Conservation (phyloP, 192 early-diverging fungal genomes). For the Paraglomus brasilianum region DNA sequence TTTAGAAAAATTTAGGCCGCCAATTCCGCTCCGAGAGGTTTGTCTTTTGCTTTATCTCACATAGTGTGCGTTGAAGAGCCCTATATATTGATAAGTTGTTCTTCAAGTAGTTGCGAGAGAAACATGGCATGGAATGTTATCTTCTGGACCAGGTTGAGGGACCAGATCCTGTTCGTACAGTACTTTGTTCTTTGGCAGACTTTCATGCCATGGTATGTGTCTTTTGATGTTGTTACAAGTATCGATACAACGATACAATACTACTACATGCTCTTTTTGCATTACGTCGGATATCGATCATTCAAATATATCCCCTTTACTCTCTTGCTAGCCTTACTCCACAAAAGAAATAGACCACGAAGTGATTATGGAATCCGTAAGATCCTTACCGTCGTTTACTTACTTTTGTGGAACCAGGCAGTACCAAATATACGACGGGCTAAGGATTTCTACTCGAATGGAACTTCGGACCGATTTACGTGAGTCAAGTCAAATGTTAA, state of each 20-base stretch:
- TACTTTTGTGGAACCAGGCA: conserved; percentile 28
- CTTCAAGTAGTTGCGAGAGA: conserved; percentile 35
- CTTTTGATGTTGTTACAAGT: background rate
- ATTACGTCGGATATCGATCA: no score
- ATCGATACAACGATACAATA: background rate
- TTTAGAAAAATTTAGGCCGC: conserved; percentile 37
- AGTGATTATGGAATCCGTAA: no score
- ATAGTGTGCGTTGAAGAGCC: no score
- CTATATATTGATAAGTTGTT: background rate
- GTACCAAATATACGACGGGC: conserved; percentile 28
- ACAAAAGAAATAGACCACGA: no score
- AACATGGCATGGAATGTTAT: conserved; percentile 74
- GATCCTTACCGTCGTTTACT: no score
- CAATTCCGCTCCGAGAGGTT: conserved; percentile 33
- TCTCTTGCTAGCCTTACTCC: conserved; percentile 31
- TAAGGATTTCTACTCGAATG: no score
- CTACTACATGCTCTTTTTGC: no score
- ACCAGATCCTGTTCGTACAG: conserved; percentile 54
- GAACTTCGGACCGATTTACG: no score
- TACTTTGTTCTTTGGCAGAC: no score
- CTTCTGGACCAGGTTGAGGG: conserved; percentile 75
- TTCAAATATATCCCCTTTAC: background rate
- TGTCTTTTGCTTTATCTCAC: background rate
- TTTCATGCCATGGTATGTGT: conserved; percentile 51
- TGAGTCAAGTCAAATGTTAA: conserved; percentile 8